These are phyloP conservation scores for Centrapalus pauciflorus DNA, from an alignment of 129 eudicot genomes.

Conservation along the genomic window DNA sequence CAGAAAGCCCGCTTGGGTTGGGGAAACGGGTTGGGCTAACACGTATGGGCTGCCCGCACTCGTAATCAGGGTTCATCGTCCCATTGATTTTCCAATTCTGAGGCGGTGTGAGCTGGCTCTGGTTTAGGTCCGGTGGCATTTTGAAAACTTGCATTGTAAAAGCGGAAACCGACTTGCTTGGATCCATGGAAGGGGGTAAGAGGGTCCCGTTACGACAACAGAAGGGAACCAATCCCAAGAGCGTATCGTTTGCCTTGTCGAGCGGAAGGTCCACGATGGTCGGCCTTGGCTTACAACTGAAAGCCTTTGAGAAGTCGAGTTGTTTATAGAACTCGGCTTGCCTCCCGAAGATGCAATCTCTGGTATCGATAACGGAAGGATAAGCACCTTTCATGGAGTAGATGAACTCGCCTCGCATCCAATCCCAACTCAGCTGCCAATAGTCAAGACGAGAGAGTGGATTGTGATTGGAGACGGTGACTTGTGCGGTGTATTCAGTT, in stretches of 20 bases:
- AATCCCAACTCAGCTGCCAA: conserved; percentile 69
- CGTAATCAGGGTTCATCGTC: conserved; percentile 38
- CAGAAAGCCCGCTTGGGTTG: conserved; percentile 40
- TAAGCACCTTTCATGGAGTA: conserved; percentile 68
- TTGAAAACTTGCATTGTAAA: conserved; percentile 63
- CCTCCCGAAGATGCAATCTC: conserved; percentile 52
- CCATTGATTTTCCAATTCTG: conserved; percentile 56
- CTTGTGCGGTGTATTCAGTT: conserved; percentile 52
- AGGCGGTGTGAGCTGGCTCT: conserved; percentile 52
- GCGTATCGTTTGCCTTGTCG: conserved; percentile 43
- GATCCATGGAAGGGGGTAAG: conserved; percentile 48
- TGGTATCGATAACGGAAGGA: conserved; percentile 42
- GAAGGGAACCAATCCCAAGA: conserved; percentile 49
- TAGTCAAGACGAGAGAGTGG: conserved; percentile 48
- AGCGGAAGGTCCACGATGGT: conserved; percentile 65
- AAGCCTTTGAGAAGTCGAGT: conserved; percentile 51
- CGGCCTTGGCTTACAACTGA: conserved; percentile 57
- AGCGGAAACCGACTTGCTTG: conserved; percentile 36
- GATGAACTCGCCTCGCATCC: conserved; percentile 68
- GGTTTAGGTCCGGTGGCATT: conserved; percentile 62
- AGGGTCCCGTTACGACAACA: conserved; percentile 71
- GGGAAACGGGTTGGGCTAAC: conserved; percentile 49
- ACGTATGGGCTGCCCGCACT: conserved; percentile 52
- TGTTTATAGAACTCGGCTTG: conserved; percentile 46
- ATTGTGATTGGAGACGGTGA: conserved; percentile 50